phyloP scores from a whole-genome alignment of 2,329 filamentous ascomycete species.

The Byssothecium circinans region DNA sequence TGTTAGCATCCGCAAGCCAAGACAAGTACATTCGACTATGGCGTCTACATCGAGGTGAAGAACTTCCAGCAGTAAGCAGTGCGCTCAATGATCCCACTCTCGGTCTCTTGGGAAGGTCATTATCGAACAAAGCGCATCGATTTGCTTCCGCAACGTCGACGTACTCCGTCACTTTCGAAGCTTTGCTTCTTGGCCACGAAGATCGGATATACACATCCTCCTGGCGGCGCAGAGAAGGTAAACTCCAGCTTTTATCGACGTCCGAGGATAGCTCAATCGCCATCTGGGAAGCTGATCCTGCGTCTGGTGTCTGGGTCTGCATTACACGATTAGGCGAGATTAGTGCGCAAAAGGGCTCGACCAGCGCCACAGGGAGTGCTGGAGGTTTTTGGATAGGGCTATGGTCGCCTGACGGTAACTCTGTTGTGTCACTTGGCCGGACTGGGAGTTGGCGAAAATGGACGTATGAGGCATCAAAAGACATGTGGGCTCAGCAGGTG shows the following conservation, averaged over 20 bases:
- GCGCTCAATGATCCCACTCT: slow-evolving; percentile 59
- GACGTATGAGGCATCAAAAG: slow-evolving; percentile 62
- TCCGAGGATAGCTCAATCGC: slow-evolving; percentile 95
- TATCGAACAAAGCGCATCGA: slow-evolving; percentile 87
- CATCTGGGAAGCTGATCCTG: slow-evolving; percentile 84
- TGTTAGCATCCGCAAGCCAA: slow-evolving; percentile 92
- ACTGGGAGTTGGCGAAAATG: slow-evolving; percentile 94
- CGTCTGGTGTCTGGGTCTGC: slow-evolving; percentile 90
- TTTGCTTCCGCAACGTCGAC: slow-evolving; percentile 63
- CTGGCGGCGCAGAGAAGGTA: slow-evolving; percentile 64
- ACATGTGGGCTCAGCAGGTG: slow-evolving; percentile 74
- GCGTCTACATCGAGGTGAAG: slow-evolving; percentile 74
- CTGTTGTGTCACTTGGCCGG: slow-evolving; percentile 79
- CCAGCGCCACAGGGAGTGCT: slow-evolving; percentile 91
- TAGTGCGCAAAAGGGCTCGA: slow-evolving; percentile 91
- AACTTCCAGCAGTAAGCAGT: slow-evolving; percentile 60
- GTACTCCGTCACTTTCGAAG: slow-evolving; percentile 89
- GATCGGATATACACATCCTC: slow-evolving; percentile 94
- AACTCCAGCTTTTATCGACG: slow-evolving; percentile 77
- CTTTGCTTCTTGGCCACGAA: slow-evolving; percentile 89
- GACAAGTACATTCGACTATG: slow-evolving; percentile 97
- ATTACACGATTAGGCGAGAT: slow-evolving; percentile 86
- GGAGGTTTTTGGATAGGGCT: slow-evolving; percentile 96
- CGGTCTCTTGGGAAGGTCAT: slow-evolving; percentile 67
- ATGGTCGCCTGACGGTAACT: slow-evolving; percentile 78